Conservation (phyloP, 1,139 yeast species). For the Lodderomyces margitis region DNA sequence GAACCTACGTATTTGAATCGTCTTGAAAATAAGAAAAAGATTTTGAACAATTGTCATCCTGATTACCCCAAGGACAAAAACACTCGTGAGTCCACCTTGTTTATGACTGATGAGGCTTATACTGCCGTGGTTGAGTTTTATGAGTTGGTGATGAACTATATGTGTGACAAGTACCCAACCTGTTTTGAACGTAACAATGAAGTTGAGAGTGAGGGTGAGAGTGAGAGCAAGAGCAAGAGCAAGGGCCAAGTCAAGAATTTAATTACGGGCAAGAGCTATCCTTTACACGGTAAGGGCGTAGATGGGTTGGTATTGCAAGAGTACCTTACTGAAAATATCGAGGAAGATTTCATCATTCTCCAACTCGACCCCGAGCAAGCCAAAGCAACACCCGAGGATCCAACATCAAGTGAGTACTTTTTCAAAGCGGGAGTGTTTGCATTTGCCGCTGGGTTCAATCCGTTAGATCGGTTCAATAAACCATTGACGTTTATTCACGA, state of each 20-base stretch:
- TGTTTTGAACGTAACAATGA: constrained; percentile 35
- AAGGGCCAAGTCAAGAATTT: constrained; percentile 31
- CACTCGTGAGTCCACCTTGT: constrained; percentile 28
- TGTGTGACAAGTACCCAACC: constrained; percentile 61
- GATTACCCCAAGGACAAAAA: constrained; percentile 31
- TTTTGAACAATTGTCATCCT: constrained; percentile 40
- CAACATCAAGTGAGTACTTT: constrained; percentile 50
- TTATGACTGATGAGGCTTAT: constrained; percentile 40
- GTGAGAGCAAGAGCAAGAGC: too few species aligned
- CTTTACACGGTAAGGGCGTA: constrained; percentile 19
- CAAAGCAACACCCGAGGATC: constrained; percentile 29
- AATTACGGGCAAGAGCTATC: constrained; percentile 41
- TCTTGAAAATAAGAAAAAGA: constrained; percentile 41
- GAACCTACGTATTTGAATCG: constrained; percentile 58
- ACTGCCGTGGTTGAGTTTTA: constrained; percentile 60
- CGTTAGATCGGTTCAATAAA: constrained; percentile 50
- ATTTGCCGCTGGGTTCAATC: constrained; percentile 78
- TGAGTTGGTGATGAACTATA: constrained; percentile 42
- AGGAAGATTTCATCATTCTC: constrained; percentile 66
- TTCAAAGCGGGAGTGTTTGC: constrained; percentile 65
- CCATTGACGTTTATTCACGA: constrained; percentile 56
- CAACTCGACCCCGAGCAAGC: constrained; percentile 45
- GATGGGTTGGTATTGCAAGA: constrained; percentile 35
- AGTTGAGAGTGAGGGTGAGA: not conserved
- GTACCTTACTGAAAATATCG: constrained; percentile 48